These are phyloP conservation scores for Vaccinium darrowii DNA, from an alignment of 148 eudicot genomes.

Conservation along the genomic window DNA sequence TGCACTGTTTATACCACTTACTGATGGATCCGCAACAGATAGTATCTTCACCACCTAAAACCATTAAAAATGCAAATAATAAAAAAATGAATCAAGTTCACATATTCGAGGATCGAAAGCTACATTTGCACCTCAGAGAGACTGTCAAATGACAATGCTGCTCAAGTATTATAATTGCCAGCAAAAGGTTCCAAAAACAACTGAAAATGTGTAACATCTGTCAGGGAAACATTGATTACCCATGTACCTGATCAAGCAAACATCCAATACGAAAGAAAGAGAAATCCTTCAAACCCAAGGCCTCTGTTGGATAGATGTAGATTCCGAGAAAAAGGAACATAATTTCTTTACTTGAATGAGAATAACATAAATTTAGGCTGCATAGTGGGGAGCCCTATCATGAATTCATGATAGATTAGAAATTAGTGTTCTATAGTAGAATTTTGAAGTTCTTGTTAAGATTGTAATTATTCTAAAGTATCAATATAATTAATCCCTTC, in stretches of 20 bases:
- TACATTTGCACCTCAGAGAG: neutral
- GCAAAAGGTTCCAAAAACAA: neutral
- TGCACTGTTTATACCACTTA: constrained; percentile 55
- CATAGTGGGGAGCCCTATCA: neutral
- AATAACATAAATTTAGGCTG: too few relatives aligned
- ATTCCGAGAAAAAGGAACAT: too few relatives aligned
- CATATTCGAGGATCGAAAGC: neutral
- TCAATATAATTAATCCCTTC: neutral
- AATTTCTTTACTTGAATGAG: too few relatives aligned
- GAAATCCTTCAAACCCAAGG: neutral
- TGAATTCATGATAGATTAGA: neutral
- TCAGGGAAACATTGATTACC: neutral
- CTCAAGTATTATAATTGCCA: neutral
- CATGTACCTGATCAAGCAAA: neutral
- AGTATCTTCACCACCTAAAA: constrained; percentile 72
- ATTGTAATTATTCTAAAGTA: neutral
- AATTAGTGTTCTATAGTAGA: neutral
- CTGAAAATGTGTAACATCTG: neutral
- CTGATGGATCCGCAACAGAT: constrained; percentile 56
- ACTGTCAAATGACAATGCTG: neutral
- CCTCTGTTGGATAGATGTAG: too few relatives aligned
- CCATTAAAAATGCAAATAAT: constrained; percentile 11
- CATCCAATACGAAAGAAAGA: neutral
- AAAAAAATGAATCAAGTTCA: constrained; percentile 10
- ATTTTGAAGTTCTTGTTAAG: neutral